Evolutionary conservation across 768 basidiomycete genomes (phyloP).

Genomic region (Mycena kentingensis): DNA sequence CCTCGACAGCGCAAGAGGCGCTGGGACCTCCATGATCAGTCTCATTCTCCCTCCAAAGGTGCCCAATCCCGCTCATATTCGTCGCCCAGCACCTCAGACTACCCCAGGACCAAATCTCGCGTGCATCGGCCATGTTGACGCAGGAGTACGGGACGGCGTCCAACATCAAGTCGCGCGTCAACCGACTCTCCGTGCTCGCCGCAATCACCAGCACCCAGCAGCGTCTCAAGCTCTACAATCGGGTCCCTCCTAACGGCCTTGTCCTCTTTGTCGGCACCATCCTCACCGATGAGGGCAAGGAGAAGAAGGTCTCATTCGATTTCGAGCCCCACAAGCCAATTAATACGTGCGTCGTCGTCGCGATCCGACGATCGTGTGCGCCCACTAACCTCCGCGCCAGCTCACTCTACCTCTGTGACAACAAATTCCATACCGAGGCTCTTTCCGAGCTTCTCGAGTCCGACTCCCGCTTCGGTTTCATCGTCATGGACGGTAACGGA

Average conservation of each 20-base stretch:
- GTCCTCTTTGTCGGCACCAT: slow-evolving; percentile 98
- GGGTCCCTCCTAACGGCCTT: slow-evolving; percentile 94
- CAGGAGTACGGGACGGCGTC: slow-evolving; percentile 99
- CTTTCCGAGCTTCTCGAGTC: slow-evolving; percentile 95
- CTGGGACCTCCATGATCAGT: slow-evolving; percentile 98
- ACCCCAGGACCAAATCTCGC: slow-evolving; percentile 86
- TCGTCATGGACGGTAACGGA: slow-evolving; percentile 99
- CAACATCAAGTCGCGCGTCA: slow-evolving; percentile 99
- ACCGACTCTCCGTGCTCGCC: slow-evolving; percentile 94
- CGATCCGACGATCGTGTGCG: neutral
- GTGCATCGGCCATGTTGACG: slow-evolving; percentile 92
- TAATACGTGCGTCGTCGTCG: slow-evolving; percentile 76
- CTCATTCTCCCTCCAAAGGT: slow-evolving; percentile 96
- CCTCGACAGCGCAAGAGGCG: slow-evolving; percentile 91
- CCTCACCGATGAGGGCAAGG: slow-evolving; percentile 97
- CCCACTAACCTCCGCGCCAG: slow-evolving; percentile 39
- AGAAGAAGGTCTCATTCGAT: slow-evolving; percentile 98
- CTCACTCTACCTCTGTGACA: slow-evolving; percentile 98
- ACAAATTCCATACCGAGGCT: slow-evolving; percentile 99
- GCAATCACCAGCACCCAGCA: slow-evolving; percentile 99
- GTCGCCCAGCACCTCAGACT: slow-evolving; percentile 16
- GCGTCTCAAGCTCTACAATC: slow-evolving; percentile 92
- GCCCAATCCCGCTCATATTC: too few species aligned
- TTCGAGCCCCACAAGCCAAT: slow-evolving; percentile 99
- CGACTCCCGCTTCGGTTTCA: slow-evolving; percentile 97